Percentiles rank a stretch among this genome's conserved stretches.
Conservation (phyloP, 148 eudicot species). For the Diospyros lotus region DNA sequence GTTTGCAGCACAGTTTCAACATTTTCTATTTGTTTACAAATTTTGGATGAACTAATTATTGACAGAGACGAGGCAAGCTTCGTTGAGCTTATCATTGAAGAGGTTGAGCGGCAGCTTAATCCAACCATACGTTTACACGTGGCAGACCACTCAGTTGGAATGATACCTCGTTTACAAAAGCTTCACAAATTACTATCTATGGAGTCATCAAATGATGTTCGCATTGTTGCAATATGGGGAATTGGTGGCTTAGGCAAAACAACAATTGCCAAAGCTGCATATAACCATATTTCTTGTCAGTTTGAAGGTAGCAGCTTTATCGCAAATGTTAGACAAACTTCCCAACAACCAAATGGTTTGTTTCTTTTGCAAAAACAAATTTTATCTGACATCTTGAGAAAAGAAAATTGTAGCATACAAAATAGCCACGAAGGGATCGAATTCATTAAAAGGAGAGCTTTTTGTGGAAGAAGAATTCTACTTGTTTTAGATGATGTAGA, state of each 20-base stretch:
- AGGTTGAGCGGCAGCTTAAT: not conserved
- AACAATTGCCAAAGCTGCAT: not conserved
- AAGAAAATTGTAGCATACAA: too few relatives aligned
- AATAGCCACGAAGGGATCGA: not conserved
- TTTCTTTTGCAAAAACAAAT: not conserved
- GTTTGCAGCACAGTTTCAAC: too few relatives aligned
- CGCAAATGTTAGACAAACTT: not conserved
- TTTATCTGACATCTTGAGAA: not conserved
- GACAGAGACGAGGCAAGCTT: not conserved
- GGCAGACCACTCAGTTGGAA: slow-evolving; percentile 9
- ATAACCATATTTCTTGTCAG: not conserved
- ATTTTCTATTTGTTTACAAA: too few relatives aligned
- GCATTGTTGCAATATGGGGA: slow-evolving; percentile 8
- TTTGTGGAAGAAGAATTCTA: not conserved
- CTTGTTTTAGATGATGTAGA: slow-evolving; percentile 9
- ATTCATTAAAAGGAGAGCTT: not conserved
- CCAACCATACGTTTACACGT: not conserved
- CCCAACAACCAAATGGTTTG: not conserved
- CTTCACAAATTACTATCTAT: not conserved
- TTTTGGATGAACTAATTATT: not conserved
- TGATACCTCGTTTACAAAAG: not conserved
- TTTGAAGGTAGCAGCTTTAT: slow-evolving; percentile 4
- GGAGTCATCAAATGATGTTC: not conserved
- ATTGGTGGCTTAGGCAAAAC: slow-evolving; percentile 12
- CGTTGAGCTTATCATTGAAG: not conserved